phyloP scores from a whole-genome alignment of 306 rosid genomes.

The Alnus glutinosa region DNA sequence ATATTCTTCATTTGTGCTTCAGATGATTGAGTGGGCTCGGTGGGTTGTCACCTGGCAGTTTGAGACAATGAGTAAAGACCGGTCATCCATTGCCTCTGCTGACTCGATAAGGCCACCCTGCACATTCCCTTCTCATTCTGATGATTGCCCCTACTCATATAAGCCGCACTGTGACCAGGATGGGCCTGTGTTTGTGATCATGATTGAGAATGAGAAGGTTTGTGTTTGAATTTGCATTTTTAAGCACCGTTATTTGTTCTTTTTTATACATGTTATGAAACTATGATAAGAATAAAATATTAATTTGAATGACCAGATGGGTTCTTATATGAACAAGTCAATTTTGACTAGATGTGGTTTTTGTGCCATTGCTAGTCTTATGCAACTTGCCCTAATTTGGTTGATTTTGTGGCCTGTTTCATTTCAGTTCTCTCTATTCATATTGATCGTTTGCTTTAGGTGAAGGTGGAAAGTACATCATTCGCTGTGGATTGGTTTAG shows the following conservation, averaged over 20 bases:
- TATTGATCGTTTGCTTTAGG: neutral
- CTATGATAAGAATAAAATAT: neutral
- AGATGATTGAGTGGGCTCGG: conserved; percentile 99
- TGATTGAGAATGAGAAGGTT: conserved; percentile 95
- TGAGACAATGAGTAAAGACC: conserved; percentile 79
- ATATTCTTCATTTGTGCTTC: conserved; percentile 88
- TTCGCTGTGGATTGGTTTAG: no score
- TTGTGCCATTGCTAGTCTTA: neutral
- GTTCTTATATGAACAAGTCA: neutral
- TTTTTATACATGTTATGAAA: neutral
- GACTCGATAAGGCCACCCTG: conserved; percentile 74
- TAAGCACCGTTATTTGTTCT: neutral
- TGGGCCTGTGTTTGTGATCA: conserved; percentile 85
- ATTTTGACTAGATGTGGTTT: neutral
- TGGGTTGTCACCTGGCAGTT: conserved; percentile 99
- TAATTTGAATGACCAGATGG: neutral
- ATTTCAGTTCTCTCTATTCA: neutral
- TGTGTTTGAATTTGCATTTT: conserved; percentile 7
- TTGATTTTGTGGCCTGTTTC: neutral
- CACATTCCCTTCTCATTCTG: conserved; percentile 84
- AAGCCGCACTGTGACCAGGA: conserved; percentile 63
- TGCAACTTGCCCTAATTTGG: neutral
- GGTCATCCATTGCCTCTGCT: conserved; percentile 44
- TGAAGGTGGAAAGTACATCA: no score
- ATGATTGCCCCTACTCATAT: conserved; percentile 76